Conservation (phyloP, 2,329 filamentous ascomycete genomes). For the Verticillium tricorpus region DNA sequence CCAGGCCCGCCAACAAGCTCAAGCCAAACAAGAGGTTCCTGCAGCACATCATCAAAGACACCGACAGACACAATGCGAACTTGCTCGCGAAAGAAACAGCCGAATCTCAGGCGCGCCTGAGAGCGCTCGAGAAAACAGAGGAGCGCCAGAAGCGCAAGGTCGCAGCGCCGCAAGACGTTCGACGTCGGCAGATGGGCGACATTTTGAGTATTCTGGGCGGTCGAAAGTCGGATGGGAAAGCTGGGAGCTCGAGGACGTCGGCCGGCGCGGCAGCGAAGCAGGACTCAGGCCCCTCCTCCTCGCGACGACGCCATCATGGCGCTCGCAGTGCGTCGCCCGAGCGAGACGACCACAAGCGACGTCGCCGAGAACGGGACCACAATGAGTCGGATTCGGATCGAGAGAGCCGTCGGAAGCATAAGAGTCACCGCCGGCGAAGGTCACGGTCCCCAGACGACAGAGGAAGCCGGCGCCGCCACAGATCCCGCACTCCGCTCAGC, state of each 20-base stretch:
- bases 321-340: slow-evolving; percentile 10
- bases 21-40: slow-evolving; percentile 93
- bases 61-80: slow-evolving; percentile 83
- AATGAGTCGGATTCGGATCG: slow-evolving; percentile 5
- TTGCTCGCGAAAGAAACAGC: slow-evolving; percentile 78
- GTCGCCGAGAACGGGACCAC: slow-evolving; percentile 3
- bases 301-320: slow-evolving; percentile 2
- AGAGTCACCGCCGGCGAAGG: slow-evolving; percentile 12
- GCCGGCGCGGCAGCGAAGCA: neutral
- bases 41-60: slow-evolving; percentile 81
- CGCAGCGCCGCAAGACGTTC: slow-evolving; percentile 45
- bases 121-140: slow-evolving; percentile 49
- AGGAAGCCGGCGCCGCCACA: slow-evolving; percentile 19
- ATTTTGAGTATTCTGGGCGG: slow-evolving; percentile 55
- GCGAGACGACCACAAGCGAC: neutral
- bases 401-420: slow-evolving; percentile 9
- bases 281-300: neutral
- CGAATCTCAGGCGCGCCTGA: slow-evolving; percentile 69
- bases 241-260: slow-evolving; percentile 6
- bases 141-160: slow-evolving; percentile 39
- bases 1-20: slow-evolving; percentile 61
- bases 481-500: slow-evolving; percentile 21
- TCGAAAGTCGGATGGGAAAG: slow-evolving; percentile 14
- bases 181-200: slow-evolving; percentile 54
- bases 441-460: slow-evolving; percentile 26